phyloP scores from a whole-genome alignment of 495 filamentous ascomycete species.

The Tirmania nivea region DNA sequence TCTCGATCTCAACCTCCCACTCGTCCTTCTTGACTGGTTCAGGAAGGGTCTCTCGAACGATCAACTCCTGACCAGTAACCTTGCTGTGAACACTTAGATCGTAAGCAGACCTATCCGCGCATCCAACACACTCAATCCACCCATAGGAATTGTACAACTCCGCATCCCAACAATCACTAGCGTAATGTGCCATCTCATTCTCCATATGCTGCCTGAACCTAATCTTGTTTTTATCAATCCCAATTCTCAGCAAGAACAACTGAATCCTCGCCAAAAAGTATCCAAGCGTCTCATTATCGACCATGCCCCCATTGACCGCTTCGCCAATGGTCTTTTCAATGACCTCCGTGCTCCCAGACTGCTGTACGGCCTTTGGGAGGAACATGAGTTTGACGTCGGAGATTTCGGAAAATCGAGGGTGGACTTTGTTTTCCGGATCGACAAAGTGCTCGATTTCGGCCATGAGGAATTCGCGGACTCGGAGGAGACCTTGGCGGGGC shows the following conservation, averaged over 20 bases:
- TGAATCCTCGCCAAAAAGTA: conserved; percentile 48
- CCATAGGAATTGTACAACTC: conserved; percentile 43
- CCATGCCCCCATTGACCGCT: conserved; percentile 34
- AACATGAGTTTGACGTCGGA: conserved; percentile 40
- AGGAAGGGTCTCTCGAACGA: conserved; percentile 35
- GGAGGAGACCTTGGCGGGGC: conserved; percentile 46
- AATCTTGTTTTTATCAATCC: conserved; percentile 37
- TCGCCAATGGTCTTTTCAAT: conserved; percentile 33
- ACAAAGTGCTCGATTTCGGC: conserved; percentile 69
- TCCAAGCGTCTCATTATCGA: conserved; percentile 50
- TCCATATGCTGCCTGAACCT: conserved; percentile 51
- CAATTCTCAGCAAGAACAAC: conserved; percentile 39
- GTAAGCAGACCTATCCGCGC: conserved; percentile 46
- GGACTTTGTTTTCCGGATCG: conserved; percentile 53
- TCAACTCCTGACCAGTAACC: conserved; percentile 35
- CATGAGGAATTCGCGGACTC: conserved; percentile 65
- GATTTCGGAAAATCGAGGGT: conserved; percentile 45
- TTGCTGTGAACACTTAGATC: conserved; percentile 43
- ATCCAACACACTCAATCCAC: conserved; percentile 52
- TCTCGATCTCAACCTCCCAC: conserved; percentile 38
- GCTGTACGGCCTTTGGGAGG: conserved; percentile 35
- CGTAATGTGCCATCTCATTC: conserved; percentile 56
- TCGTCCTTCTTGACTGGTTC: conserved; percentile 36
- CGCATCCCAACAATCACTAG: conserved; percentile 49
- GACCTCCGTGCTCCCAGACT: conserved; percentile 36